Conservation (phyloP, 345 rosid species). For the Jatropha curcas region DNA sequence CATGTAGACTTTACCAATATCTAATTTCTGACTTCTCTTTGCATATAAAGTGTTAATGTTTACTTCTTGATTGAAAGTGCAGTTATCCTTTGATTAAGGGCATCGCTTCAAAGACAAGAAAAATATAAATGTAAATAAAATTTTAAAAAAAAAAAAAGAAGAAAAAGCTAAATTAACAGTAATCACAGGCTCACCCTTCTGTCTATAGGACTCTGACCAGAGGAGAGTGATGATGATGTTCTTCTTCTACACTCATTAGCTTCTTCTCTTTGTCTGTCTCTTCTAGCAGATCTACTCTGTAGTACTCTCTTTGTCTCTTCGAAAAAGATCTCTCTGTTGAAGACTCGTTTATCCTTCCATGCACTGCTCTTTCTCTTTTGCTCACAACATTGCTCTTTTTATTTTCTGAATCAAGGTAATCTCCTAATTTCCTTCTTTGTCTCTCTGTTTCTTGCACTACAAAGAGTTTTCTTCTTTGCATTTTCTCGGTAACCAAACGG, state of each 20-base stretch:
- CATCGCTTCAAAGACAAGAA: slow-evolving; percentile 58
- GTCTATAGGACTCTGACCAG: not conserved
- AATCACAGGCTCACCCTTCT: not conserved
- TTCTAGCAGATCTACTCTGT: slow-evolving; percentile 1
- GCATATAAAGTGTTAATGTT: not conserved
- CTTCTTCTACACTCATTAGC: slow-evolving; percentile 1
- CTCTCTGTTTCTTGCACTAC: not conserved
- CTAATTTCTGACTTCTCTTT: not conserved
- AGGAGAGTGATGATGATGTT: slow-evolving; percentile 17
- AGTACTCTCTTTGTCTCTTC: slow-evolving; percentile 4
- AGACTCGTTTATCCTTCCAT: not conserved
- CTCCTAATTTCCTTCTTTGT: not conserved
- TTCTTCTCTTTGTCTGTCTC: slow-evolving; percentile 3
- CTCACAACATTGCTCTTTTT: slow-evolving; percentile 17
- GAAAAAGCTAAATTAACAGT: not conserved
- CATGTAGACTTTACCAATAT: not conserved
- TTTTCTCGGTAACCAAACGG: not conserved
- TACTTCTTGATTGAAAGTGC: slow-evolving; percentile 7
- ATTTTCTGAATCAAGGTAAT: slow-evolving; percentile 23
- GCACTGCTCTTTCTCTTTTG: not conserved
- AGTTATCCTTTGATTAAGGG: slow-evolving; percentile 33
- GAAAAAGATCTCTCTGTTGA: not conserved
- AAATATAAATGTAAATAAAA: not conserved
- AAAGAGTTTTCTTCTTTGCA: not conserved
- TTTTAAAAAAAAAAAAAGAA: not conserved